Percentiles rank a stretch among this genome's conserved stretches.
Conservation (phyloP, 306 rosid species). For the Prunus kanzakura region DNA sequence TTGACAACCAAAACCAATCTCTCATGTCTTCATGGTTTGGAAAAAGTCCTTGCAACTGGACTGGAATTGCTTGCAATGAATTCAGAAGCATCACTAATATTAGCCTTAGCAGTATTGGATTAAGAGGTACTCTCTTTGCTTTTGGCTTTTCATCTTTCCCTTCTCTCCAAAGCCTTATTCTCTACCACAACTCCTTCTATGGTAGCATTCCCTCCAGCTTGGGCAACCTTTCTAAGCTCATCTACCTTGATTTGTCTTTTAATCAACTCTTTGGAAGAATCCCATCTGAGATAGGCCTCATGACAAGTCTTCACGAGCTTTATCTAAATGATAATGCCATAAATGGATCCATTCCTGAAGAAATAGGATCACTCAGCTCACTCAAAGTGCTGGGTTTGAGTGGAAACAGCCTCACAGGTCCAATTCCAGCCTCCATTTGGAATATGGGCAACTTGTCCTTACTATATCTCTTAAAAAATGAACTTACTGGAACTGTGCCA, state of each 20-base stretch:
- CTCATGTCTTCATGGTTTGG: not conserved
- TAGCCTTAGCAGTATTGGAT: not conserved
- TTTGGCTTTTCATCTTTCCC: not conserved
- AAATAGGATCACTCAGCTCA: no score
- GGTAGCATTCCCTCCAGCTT: not conserved
- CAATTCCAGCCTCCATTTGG: not conserved
- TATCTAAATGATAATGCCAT: no score
- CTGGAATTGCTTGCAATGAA: not conserved
- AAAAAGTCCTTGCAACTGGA: not conserved
- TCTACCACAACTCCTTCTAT: not conserved
- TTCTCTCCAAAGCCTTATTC: not conserved
- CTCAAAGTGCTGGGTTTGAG: no score
- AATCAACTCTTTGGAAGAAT: not conserved
- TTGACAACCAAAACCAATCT: not conserved
- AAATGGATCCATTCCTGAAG: no score
- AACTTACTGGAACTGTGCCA: not conserved
- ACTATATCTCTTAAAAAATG: not conserved
- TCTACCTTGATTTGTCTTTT: not conserved
- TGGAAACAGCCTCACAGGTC: not conserved
- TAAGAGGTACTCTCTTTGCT: not conserved
- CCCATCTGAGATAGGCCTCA: not conserved
- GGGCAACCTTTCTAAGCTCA: not conserved
- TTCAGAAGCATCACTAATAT: not conserved
- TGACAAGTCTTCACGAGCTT: not conserved
- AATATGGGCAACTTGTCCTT: not conserved